Evolutionary conservation across 371 early-diverging fungal genomes (phyloP), one percentile per base, ranked within the genome.

Genomic region (Mortierella sp.): DNA sequence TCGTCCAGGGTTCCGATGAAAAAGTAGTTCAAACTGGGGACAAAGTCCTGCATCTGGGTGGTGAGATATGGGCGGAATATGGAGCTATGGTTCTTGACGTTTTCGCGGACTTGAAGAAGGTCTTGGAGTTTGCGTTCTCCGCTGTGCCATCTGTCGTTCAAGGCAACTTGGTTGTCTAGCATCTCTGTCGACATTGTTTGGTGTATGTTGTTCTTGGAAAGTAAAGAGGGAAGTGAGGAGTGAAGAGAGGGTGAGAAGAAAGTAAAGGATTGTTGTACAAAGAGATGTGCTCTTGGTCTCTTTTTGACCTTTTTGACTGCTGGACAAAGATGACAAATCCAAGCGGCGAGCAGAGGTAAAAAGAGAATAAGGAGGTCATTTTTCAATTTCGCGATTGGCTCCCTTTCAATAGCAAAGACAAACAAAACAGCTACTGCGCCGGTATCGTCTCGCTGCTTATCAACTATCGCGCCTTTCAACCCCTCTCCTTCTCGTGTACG

Each of bases 51-150:
- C 74, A 76, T 75, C 72, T 84, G 84, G 0, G 44, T 19, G 0
- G 84, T 84, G 13, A 84, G 70, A 19, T 31, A 81, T 3, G 84
- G 84, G 16, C 84, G 75, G 57, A 79, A 74, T 31, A 71, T 75
- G 0, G 76, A 28, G 58, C 84, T 84, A 6, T 21, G 44, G 45
- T 72, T 42, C 73, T 81, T 50, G 24, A 84, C 79, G 24, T 63
- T 70, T 52, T 84, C 79, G 31, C 81, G 81, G 54, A 81, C 79
- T 60, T 81, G 73, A n/a, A 81, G 47, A 2, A 75, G 70, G n/a
- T 80, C 84, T 31, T 84, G 84, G 3, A 84, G 42, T 45, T 57
- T 73, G 55, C 79, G 78, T 50, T 84, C 84, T n/a, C 84, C 84
- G 2, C 76, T 70, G 74, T 84, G 84, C 84, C 84, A 84, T 65